phyloP scores from a whole-genome alignment of 2,329 filamentous ascomycete genomes.

The Geoglossum cookeanum region DNA sequence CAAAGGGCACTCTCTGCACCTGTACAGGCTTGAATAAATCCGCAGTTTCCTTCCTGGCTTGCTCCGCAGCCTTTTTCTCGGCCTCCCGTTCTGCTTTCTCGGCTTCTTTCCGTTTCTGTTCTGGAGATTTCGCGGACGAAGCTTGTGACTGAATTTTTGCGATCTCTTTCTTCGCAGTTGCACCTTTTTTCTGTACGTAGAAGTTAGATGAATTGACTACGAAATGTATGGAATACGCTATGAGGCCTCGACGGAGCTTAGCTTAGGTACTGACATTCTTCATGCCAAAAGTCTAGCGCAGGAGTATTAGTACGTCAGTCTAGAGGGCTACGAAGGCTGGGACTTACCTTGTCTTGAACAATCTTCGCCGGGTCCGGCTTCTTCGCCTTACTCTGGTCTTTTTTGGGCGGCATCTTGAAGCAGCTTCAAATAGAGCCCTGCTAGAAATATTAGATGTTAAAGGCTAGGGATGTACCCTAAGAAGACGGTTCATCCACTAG shows the following conservation, averaged over 20 bases:
- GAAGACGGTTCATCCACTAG: neutral
- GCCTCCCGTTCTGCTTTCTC: conserved; percentile 49
- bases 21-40: conserved; percentile 82
- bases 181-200: conserved; percentile 59
- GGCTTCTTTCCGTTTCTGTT: conserved; percentile 64
- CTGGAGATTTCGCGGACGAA: conserved; percentile 56
- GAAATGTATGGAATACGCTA: neutral
- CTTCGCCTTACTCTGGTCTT: conserved; percentile 24
- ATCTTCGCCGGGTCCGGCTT: conserved; percentile 35
- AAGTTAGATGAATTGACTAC: neutral
- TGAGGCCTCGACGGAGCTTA: neutral
- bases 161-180: conserved; percentile 75
- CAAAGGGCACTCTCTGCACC: conserved; percentile 93
- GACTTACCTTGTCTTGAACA: conserved; percentile 57
- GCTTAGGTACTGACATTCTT: conserved; percentile 47
- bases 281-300: conserved; percentile 73
- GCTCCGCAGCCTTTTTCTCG: conserved; percentile 81
- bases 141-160: conserved; percentile 60
- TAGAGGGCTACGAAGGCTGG: neutral
- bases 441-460: neutral
- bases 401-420: conserved; percentile 55
- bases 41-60: conserved; percentile 60
- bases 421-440: conserved; percentile 9
- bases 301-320: neutral
- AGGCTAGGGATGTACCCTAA: neutral